Base-by-base conservation (phyloP, 495 filamentous ascomycete genomes). In the Hypoxylon trugodes region DNA sequence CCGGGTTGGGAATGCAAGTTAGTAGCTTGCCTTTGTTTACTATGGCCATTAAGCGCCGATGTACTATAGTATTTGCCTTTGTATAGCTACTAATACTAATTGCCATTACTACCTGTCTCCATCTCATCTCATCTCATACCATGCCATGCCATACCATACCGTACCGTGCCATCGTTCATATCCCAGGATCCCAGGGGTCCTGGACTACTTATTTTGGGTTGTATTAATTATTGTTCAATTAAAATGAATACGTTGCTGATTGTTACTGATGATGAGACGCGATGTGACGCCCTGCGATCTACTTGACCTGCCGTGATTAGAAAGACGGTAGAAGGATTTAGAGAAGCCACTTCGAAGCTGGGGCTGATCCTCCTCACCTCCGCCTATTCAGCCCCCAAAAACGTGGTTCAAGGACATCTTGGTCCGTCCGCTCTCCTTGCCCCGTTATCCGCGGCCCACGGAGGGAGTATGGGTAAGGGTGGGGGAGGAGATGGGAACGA, bases 231-330 rank as follows among this genome's bases (percentile, higher is more conserved):
- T n/a, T n/a, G n/a, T n/a, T n/a, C n/a, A n/a, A n/a, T n/a, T n/a
- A n/a, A n/a, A n/a, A n/a, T n/a, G n/a, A n/a, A n/a, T n/a, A n/a
- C n/a, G n/a, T n/a, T n/a, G n/a, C n/a, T n/a, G n/a, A n/a, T n/a
- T n/a, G n/a, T n/a, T n/a, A n/a, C n/a, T n/a, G n/a, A n/a, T n/a
- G n/a, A n/a, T n/a, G n/a, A n/a, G n/a, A n/a, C n/a, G 47, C 59
- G 30, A 59, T 65, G 54, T 47, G 46, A 65, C 61, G 54, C 42
- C 35, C 49, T 40, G 33, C 54, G 40, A 59, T 65, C 54, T 65
- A 50, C 33, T 26, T 19, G 13, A 15, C 21, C 18, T 22, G n/a
- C n/a, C n/a, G n/a, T n/a, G n/a, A n/a, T n/a, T n/a, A 15, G 33
- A 26, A 35, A 19, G 24, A 40, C 35, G 42, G 35, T 12, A 19